Percentiles rank a stretch among this genome's conserved stretches.
Evolutionary conservation across 768 basidiomycete genomes (phyloP).

Genomic region (Mycena filopes): DNA sequence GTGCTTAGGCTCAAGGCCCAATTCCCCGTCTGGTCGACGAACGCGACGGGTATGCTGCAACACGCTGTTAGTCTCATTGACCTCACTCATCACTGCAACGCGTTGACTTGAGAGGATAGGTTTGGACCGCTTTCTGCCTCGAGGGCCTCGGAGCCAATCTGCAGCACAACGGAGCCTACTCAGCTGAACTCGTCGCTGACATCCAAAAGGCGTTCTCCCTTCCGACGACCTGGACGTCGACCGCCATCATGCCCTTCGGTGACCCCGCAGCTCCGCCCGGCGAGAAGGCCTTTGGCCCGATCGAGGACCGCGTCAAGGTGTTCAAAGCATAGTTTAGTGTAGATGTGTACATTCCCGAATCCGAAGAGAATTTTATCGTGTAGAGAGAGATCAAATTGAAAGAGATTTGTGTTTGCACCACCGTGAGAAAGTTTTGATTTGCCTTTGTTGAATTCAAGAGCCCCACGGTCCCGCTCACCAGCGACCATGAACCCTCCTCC

Average conservation of each 20-base stretch:
- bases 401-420: not conserved
- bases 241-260: constrained; percentile 27
- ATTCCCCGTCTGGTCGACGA: constrained; percentile 6
- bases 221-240: constrained; percentile 19
- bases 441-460: too few relatives aligned
- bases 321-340: constrained; percentile 21
- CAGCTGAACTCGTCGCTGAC: constrained; percentile 5
- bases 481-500: constrained; percentile 65
- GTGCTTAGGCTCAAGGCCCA: not conserved
- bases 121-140: constrained; percentile 18
- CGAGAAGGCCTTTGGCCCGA: constrained; percentile 17
- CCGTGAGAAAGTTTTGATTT: too few relatives aligned
- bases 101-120: too few relatives aligned
- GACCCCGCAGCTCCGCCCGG: constrained; percentile 3
- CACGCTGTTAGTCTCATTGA: constrained; percentile 18
- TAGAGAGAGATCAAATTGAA: too few relatives aligned
- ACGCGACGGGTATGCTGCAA: constrained; percentile 12
- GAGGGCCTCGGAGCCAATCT: constrained; percentile 23
- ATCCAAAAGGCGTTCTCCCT: constrained; percentile 16
- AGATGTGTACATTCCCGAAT: too few relatives aligned
- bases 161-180: constrained; percentile 23
- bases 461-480: not conserved
- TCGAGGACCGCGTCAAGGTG: constrained; percentile 18
- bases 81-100: constrained; percentile 8
- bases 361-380: too few relatives aligned